A percentile compares a stretch with the other conserved stretches of the same genome.
phyloP scores from a whole-genome alignment of 192 early-diverging fungal species.

The Entomortierella chlamydospora region DNA sequence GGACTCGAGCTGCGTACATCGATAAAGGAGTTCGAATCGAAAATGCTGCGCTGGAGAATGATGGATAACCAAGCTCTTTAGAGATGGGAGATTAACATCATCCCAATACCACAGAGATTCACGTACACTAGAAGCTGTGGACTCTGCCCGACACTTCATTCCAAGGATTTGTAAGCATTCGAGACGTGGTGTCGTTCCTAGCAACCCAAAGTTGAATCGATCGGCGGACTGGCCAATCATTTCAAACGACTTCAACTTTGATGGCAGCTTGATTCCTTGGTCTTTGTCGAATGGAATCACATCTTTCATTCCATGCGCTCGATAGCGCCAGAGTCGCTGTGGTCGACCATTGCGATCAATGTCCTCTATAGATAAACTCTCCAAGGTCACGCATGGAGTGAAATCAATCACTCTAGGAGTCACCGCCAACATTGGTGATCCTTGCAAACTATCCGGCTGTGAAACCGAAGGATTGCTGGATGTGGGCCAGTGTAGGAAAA shows the following conservation, averaged over 20 bases:
- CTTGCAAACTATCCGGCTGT: too few relatives aligned
- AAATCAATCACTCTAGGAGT: neutral
- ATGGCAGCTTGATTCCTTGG: constrained; percentile 7
- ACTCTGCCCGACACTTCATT: neutral
- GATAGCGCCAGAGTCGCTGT: neutral
- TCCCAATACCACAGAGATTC: constrained; percentile 2
- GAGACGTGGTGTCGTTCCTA: neutral
- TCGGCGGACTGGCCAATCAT: constrained; percentile 7
- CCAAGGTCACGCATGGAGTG: neutral
- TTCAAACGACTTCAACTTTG: neutral
- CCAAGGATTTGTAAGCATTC: constrained; percentile 13
- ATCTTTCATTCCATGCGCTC: too few relatives aligned
- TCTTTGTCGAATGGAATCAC: neutral
- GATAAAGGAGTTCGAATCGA: constrained; percentile 6
- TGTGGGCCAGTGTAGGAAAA: neutral
- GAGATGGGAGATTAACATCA: neutral
- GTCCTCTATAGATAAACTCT: constrained; percentile 14
- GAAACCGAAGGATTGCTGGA: too few relatives aligned
- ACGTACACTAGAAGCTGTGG: neutral
- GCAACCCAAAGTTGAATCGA: constrained; percentile 20
- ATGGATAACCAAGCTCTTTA: constrained; percentile 3
- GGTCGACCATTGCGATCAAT: constrained; percentile 1
- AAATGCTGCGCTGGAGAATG: constrained; percentile 10
- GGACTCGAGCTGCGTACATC: neutral
- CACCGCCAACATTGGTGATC: neutral